Conservation (phyloP, 2,329 filamentous ascomycete genomes). For the Fusarium papillatum region DNA sequence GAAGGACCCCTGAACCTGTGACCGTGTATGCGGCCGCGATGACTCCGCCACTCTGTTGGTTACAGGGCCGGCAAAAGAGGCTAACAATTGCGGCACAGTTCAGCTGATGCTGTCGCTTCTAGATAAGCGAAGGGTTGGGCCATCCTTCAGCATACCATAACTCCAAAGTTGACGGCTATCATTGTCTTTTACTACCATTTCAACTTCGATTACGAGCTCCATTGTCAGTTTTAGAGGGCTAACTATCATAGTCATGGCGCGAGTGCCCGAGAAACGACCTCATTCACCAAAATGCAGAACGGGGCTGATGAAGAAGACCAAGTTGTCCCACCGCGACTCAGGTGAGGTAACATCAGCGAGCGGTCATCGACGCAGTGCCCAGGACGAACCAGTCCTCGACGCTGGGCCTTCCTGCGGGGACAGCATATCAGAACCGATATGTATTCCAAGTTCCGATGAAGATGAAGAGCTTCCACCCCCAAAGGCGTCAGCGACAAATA, state of each 20-base stretch:
- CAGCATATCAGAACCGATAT: not conserved
- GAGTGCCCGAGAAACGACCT: not conserved
- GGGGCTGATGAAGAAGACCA: not conserved
- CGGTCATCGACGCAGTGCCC: not conserved
- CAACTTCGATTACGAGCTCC: not conserved
- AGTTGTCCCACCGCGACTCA: not conserved
- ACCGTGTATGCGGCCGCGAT: not conserved
- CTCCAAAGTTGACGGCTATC: not conserved
- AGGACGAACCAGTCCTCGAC: not conserved
- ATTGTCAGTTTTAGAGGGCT: not conserved
- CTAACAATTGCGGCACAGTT: not conserved
- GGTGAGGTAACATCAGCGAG: not conserved
- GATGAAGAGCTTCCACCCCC: not conserved
- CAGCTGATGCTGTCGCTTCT: not conserved
- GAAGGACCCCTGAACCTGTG: not conserved
- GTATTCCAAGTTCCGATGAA: not conserved
- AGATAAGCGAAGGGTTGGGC: not conserved
- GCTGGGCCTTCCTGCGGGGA: not conserved
- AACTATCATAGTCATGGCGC: not conserved
- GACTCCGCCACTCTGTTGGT: not conserved
- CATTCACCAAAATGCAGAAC: not conserved
- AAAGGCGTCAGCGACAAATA: not conserved
- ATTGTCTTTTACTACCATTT: not conserved
- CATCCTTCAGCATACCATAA: not conserved
- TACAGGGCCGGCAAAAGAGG: not conserved